Evolutionary conservation across 2,329 filamentous ascomycete species (phyloP), one percentile per base, ranked within the genome.

Genomic region (Cladosporium sp.): DNA sequence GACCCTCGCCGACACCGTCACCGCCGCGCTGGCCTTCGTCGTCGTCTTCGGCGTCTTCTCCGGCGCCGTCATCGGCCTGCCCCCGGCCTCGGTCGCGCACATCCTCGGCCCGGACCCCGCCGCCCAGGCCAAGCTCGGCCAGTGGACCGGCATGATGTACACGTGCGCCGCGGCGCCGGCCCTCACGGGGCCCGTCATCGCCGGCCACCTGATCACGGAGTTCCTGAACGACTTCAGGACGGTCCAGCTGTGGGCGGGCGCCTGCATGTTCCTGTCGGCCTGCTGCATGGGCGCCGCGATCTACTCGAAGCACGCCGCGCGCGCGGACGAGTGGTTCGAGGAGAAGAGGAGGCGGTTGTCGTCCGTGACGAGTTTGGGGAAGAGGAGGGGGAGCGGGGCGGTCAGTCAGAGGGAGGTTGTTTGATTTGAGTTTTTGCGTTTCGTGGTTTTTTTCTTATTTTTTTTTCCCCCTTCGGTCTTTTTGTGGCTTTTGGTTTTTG

Each of bases 141-240:
- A 77, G 49, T 78, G 76, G 75, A 73, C 69, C 3, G 76, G 76
- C 40, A 77, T 77, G 74, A 76, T 77, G 75, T 78, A 77, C 65
- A 70, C 69, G 9, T 63, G 66, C 42, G 69, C 74, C 8, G 73
- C 73, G 1, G 59, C 72, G 1, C 72, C 71, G n/a, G 68, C 74
- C 2, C 66, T 78, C 9, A 65, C 68, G 4, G 76, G 76, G 2
- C 75, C 76, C 1, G 62, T 77, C 53, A 71, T 78, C 52, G 72
- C 72, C 14, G 76, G 75, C 9, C 65, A 73, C 54, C 61, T 78
- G 38, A 70, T 77, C 56, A 69, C 67, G 2, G 41, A 63, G 33
- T 75, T 68, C 54, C 52, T 49, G 49, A 55, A 64, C 10, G 70
- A 63, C 11, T 77, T 71, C 57, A 56, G 75, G 44, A 72, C 72